Conservation (phyloP, 225 moss, liverwort and hornwort species). For the Physcomitrium patens region DNA sequence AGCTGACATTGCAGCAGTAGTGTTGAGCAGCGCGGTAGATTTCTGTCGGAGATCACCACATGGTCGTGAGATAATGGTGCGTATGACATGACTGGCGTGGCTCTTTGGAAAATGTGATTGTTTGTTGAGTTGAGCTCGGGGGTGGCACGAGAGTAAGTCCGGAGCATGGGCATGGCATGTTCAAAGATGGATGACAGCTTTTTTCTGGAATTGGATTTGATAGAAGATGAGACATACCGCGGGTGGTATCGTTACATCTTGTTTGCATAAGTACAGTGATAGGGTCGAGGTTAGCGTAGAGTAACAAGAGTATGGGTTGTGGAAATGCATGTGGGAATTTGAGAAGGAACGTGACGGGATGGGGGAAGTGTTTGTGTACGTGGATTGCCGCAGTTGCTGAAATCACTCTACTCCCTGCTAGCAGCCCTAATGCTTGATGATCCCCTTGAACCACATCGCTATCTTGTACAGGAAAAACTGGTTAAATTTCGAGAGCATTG, state of each 20-base stretch:
- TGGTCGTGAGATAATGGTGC: background rate
- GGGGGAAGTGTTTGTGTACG: background rate
- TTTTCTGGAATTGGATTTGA: too few species aligned
- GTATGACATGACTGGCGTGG: background rate
- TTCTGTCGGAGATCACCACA: background rate
- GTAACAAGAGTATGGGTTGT: background rate
- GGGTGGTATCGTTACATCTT: background rate
- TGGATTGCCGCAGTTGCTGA: conserved; percentile 58
- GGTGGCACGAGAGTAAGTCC: background rate
- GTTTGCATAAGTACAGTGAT: background rate
- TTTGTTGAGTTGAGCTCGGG: background rate
- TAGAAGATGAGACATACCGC: conserved; percentile 4
- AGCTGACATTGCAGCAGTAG: too few species aligned
- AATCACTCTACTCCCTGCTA: conserved; percentile 91
- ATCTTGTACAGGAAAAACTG: conserved; percentile 99
- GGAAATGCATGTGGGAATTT: background rate
- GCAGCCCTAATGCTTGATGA: conserved; percentile 96
- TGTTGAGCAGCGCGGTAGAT: too few species aligned
- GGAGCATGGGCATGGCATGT: too few species aligned
- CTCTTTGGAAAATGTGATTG: too few species aligned
- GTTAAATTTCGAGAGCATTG: conserved; percentile 90
- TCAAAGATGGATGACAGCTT: background rate
- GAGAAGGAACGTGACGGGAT: background rate
- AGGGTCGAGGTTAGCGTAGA: background rate
- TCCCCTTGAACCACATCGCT: conserved; percentile 95